phyloP scores from a whole-genome alignment of 495 filamentous ascomycete species.

The Lasiosphaeria ovina region DNA sequence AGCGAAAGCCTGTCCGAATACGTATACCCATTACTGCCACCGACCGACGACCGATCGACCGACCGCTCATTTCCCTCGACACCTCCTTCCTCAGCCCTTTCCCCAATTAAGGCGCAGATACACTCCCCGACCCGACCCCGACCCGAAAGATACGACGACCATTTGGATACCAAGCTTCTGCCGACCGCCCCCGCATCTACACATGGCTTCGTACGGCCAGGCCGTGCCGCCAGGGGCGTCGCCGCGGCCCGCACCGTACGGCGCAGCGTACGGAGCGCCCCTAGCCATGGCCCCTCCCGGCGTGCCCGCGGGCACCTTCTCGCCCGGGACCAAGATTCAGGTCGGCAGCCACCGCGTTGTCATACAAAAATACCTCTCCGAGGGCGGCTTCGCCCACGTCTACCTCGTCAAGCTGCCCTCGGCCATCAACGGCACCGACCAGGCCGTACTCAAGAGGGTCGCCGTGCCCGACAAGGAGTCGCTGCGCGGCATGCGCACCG shows the following conservation, averaged over 20 bases:
- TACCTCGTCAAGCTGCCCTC: constrained; percentile 87
- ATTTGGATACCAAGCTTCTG: background rate
- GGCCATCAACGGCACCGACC: constrained; percentile 75
- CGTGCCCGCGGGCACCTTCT: constrained; percentile 83
- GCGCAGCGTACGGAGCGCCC: constrained; percentile 33
- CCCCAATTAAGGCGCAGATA: too few species aligned
- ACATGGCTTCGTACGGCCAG: constrained; percentile 49
- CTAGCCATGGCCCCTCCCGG: constrained; percentile 46
- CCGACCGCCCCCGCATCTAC: background rate
- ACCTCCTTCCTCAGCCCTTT: too few species aligned
- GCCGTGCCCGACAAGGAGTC: constrained; percentile 96
- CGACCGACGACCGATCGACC: too few species aligned
- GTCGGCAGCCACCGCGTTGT: constrained; percentile 88
- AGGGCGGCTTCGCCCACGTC: constrained; percentile 97
- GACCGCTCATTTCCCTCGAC: constrained; percentile 3
- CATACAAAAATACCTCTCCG: constrained; percentile 97
- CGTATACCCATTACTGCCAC: too few species aligned
- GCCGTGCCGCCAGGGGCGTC: constrained; percentile 34
- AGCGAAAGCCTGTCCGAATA: too few species aligned
- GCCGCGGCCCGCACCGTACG: constrained; percentile 35
- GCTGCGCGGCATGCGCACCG: constrained; percentile 91
- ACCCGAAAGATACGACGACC: background rate
- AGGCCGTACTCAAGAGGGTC: constrained; percentile 89
- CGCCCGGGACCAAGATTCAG: constrained; percentile 91
- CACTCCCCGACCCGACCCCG: too few species aligned